These are phyloP conservation scores for Aphanomyces euteiches DNA, from an alignment of 352 stramenopile genomes.

Conservation along the genomic window DNA sequence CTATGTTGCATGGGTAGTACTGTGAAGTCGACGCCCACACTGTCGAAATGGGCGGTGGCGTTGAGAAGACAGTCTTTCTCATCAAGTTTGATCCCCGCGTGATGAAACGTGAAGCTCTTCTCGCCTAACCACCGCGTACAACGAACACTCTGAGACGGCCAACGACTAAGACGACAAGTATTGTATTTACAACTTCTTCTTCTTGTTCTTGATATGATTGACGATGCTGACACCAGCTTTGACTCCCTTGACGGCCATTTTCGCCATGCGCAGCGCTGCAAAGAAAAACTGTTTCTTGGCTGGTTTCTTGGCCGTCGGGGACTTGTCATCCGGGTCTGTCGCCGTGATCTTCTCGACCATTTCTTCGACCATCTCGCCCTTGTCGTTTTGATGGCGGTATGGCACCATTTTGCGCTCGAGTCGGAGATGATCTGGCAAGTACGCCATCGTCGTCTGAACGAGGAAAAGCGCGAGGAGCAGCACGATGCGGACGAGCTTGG, in stretches of 20 bases:
- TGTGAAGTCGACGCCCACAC: constrained; percentile 72
- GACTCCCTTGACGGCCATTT: too few relatives aligned
- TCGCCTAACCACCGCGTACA: constrained; percentile 41
- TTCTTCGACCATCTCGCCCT: not conserved
- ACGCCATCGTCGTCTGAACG: too few relatives aligned
- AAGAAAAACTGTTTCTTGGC: too few relatives aligned
- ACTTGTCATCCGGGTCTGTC: not conserved
- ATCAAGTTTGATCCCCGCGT: constrained; percentile 83
- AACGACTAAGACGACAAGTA: too few relatives aligned
- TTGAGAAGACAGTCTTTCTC: constrained; percentile 83
- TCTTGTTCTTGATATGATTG: too few relatives aligned
- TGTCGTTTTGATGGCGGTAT: not conserved
- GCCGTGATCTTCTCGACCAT: not conserved
- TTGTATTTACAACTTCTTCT: too few relatives aligned
- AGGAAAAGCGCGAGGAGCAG: too few relatives aligned
- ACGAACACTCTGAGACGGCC: not conserved
- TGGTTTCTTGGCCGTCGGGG: not conserved
- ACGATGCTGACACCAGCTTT: too few relatives aligned
- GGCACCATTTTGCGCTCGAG: constrained; percentile 1
- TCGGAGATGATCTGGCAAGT: not conserved
- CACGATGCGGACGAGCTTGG: too few relatives aligned
- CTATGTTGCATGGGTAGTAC: constrained; percentile 19
- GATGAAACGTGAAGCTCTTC: constrained; percentile 65
- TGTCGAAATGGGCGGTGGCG: constrained; percentile 57
- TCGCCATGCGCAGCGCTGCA: not conserved